Evolutionary conservation across 768 basidiomycete species (phyloP).

Genomic region (Agrocybe praecox): DNA sequence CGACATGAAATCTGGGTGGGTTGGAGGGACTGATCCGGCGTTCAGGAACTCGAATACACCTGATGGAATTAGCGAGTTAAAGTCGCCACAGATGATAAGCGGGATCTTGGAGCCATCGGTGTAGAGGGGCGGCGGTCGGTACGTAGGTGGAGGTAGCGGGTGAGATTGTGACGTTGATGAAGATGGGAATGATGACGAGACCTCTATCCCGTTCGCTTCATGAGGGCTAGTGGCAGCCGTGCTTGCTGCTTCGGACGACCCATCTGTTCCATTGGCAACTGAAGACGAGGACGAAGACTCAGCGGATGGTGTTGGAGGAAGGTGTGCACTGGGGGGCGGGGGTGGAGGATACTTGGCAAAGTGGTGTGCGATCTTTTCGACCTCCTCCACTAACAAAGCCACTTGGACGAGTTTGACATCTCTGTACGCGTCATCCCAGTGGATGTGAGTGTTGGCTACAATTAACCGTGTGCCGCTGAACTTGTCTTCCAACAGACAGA

Average conservation of each 20-base stretch:
- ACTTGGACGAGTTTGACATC: conserved; percentile 98
- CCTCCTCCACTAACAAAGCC: conserved; percentile 90
- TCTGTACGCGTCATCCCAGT: conserved; percentile 89
- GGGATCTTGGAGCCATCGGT: conserved; percentile 89
- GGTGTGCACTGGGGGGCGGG: conserved; percentile 35
- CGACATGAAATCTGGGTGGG: conserved; percentile 91
- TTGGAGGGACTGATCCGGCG: conserved; percentile 63
- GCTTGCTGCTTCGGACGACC: conserved; percentile 18
- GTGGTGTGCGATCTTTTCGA: conserved; percentile 84
- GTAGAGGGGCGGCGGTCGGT: conserved; percentile 68
- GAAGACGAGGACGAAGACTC: conserved; percentile 14
- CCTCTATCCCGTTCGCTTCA: neutral
- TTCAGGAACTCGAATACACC: conserved; percentile 93
- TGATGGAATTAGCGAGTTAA: conserved; percentile 85
- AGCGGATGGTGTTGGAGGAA: conserved; percentile 25
- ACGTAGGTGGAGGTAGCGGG: conserved; percentile 21
- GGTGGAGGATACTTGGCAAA: conserved; percentile 84
- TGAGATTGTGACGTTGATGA: conserved; percentile 7
- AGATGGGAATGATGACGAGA: conserved; percentile 3
- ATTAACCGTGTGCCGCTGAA: conserved; percentile 87
- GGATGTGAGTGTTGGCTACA: conserved; percentile 88
- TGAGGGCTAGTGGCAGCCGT: conserved; percentile 5
- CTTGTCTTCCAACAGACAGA: conserved; percentile 85
- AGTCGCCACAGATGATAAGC: conserved; percentile 90
- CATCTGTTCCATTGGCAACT: conserved; percentile 20